These are phyloP conservation scores for Aspergillus amoenus DNA, from an alignment of 2,329 filamentous ascomycete genomes.

Conservation along the genomic window DNA sequence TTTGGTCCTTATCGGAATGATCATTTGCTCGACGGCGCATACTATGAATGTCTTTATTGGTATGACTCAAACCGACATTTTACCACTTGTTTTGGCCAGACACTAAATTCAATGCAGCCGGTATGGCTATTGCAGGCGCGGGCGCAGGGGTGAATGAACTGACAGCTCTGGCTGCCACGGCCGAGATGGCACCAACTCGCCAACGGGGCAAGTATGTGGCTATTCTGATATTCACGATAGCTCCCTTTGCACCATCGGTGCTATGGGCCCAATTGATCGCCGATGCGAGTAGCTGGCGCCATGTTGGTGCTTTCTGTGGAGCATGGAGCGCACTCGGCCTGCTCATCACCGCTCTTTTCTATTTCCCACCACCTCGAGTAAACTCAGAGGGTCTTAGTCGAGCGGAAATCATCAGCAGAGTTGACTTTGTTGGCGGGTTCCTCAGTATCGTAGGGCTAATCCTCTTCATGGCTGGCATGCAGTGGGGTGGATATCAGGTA, in stretches of 20 bases:
- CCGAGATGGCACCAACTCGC: constrained; percentile 65
- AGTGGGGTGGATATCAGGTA: constrained; percentile 53
- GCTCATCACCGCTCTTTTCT: constrained; percentile 43
- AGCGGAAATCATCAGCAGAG: constrained; percentile 42
- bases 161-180: constrained; percentile 66
- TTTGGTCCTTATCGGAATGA: constrained; percentile 59
- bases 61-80: constrained; percentile 29
- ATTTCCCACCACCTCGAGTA: constrained; percentile 46
- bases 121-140: constrained; percentile 60
- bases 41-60: constrained; percentile 63
- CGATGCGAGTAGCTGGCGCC: constrained; percentile 45
- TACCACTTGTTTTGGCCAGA: neutral
- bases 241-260: constrained; percentile 63
- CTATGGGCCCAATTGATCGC: constrained; percentile 61
- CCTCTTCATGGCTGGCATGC: constrained; percentile 50
- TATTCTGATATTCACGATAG: constrained; percentile 59
- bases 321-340: constrained; percentile 45
- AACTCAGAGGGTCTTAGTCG: constrained; percentile 41
- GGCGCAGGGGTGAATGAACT: constrained; percentile 69
- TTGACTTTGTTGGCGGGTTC: constrained; percentile 53
- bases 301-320: constrained; percentile 43
- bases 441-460: constrained; percentile 50
- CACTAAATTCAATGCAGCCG: constrained; percentile 34
- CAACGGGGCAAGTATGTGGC: constrained; percentile 65
- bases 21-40: constrained; percentile 58